Evolutionary conservation across 768 basidiomycete genomes (phyloP).

Genomic region (Auriscalpium vulgare): DNA sequence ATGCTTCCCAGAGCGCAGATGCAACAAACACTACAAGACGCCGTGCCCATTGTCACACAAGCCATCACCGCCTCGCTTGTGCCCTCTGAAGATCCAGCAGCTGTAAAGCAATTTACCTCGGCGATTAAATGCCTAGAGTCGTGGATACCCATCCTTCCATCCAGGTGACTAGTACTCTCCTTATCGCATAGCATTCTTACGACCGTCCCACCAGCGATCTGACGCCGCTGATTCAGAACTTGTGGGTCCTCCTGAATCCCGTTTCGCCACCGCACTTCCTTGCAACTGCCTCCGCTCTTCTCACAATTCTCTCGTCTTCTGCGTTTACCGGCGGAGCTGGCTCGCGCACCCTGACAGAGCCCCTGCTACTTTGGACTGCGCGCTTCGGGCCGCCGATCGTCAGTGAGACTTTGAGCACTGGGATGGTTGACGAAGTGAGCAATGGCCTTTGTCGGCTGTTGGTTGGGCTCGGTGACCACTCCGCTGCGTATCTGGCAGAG

Average conservation of each 20-base stretch:
- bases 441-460: conserved; percentile 77
- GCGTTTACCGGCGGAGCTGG: conserved; percentile 65
- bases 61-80: conserved; percentile 55
- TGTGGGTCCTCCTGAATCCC: conserved; percentile 41
- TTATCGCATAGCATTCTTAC: not conserved
- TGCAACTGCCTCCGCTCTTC: conserved; percentile 45
- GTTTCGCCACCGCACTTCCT: conserved; percentile 17
- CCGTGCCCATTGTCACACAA: conserved; percentile 62
- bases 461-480: conserved; percentile 80
- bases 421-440: conserved; percentile 46
- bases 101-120: conserved; percentile 46
- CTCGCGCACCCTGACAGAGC: conserved; percentile 69
- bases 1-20: conserved; percentile 46
- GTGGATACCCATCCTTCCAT: conserved; percentile 68
- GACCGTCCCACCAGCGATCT: conserved; percentile 43
- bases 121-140: conserved; percentile 76
- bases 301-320: conserved; percentile 64
- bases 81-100: conserved; percentile 24
- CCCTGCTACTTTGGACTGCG: conserved; percentile 75
- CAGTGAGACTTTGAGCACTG: conserved; percentile 13
- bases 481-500: conserved; percentile 64
- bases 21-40: conserved; percentile 56
- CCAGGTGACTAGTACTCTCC: conserved; percentile 39
- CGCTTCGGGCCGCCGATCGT: conserved; percentile 43
- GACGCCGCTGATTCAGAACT: conserved; percentile 56